These are phyloP conservation scores for Gnomoniopsis sp. DNA, from an alignment of 2,329 filamentous ascomycete species.

Conservation along the genomic window DNA sequence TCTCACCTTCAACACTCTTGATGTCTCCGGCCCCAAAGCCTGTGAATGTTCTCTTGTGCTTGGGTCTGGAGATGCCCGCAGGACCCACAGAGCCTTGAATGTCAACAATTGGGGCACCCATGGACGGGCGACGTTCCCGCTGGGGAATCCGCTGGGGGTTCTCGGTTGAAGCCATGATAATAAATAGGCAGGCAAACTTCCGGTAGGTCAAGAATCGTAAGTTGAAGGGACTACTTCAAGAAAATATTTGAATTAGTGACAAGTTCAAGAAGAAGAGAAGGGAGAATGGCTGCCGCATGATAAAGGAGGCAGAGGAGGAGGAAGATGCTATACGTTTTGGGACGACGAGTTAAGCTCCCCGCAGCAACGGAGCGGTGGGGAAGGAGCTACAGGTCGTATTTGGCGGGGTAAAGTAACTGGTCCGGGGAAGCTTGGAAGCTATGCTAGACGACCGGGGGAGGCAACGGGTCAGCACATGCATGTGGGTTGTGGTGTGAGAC, in stretches of 20 bases:
- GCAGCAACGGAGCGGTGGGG: not conserved
- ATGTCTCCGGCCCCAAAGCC: conserved; percentile 89
- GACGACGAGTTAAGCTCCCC: not conserved
- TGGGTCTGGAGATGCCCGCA: conserved; percentile 79
- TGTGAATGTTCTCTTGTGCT: conserved; percentile 96
- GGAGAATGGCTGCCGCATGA: not conserved
- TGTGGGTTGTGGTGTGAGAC: not conserved
- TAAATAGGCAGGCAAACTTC: not conserved
- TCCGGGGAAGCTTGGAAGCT: not conserved
- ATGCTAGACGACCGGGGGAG: not conserved
- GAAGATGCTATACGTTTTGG: not conserved
- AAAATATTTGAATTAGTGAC: not conserved
- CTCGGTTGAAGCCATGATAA: conserved; percentile 25
- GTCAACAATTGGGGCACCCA: conserved; percentile 78
- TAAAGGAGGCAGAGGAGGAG: not conserved
- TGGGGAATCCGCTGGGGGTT: conserved; percentile 39
- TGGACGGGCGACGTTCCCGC: conserved; percentile 78
- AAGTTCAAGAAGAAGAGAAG: not conserved
- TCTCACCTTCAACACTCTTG: conserved; percentile 82
- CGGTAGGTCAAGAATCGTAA: not conserved
- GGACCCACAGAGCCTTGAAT: conserved; percentile 84
- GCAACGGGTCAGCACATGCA: not conserved
- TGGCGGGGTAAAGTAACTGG: conserved; percentile 1
- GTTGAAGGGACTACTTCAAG: not conserved
- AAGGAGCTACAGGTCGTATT: not conserved